Evolutionary conservation across 345 rosid species (phyloP).

Genomic region (Citrus medica): DNA sequence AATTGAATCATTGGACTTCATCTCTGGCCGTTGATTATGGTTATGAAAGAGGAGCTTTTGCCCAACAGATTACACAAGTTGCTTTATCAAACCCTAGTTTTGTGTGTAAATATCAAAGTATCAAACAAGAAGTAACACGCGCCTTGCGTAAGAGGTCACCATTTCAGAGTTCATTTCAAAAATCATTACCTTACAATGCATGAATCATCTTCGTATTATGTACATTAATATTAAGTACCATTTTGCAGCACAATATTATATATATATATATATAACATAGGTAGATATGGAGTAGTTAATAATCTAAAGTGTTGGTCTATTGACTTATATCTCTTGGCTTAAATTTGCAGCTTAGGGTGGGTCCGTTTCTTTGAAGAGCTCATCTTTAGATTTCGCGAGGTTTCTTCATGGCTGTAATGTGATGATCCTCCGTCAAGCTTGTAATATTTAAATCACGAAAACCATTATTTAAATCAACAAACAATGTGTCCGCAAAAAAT

Average conservation of each 20-base stretch:
- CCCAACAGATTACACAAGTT: neutral
- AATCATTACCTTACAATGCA: conserved; percentile 5
- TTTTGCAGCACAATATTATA: neutral
- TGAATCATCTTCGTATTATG: neutral
- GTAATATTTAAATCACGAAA: neutral
- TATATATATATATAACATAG: neutral
- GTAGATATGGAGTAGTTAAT: conserved; percentile 25
- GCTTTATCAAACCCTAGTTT: neutral
- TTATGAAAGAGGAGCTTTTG: neutral
- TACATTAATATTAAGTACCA: too few relatives aligned
- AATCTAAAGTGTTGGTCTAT: conserved; percentile 28
- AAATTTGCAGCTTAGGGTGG: conserved; percentile 35
- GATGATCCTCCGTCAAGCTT: neutral
- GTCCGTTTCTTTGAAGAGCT: conserved; percentile 17
- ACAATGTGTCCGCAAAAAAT: neutral
- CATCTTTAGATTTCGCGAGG: conserved; percentile 3
- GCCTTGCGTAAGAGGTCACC: conserved; percentile 7
- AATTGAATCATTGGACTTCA: neutral
- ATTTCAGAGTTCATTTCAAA: conserved; percentile 18
- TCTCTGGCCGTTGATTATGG: neutral
- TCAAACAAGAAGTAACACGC: neutral
- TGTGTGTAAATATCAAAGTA: too few relatives aligned
- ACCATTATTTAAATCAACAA: neutral
- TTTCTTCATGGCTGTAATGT: conserved; percentile 1
- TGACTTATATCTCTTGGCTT: conserved; percentile 38